Evolutionary conservation across 129 eudicot species (phyloP).

Genomic region (Dittrichia graveolens): DNA sequence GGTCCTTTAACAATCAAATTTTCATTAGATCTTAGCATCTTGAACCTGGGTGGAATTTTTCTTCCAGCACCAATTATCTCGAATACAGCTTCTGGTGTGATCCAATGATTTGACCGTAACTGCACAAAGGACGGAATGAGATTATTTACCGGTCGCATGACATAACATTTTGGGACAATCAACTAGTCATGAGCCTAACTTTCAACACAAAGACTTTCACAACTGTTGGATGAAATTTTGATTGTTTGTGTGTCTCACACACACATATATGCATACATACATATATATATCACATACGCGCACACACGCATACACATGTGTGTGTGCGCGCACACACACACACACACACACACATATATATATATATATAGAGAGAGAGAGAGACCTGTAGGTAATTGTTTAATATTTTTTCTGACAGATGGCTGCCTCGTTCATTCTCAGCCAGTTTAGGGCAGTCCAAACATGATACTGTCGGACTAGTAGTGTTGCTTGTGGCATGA

Average conservation of each 20-base stretch:
- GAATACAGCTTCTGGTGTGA: constrained; percentile 25
- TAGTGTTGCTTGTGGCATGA: constrained; percentile 1
- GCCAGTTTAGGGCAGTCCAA: constrained; percentile 20
- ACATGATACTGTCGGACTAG: constrained; percentile 19
- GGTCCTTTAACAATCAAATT: neutral
- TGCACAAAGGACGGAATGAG: neutral
- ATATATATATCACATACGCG: neutral
- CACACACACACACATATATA: neutral
- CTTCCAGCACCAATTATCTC: constrained; percentile 28
- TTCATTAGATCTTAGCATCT: neutral
- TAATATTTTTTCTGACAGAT: constrained; percentile 6
- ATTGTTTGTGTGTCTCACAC: too few species aligned
- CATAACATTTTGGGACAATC: too few species aligned
- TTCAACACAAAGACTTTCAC: too few species aligned
- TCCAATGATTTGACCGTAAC: constrained; percentile 18
- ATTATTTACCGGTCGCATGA: neutral
- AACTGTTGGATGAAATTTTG: too few species aligned
- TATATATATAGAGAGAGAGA: neutral
- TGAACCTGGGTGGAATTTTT: constrained; percentile 2
- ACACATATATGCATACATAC: neutral
- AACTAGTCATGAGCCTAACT: too few species aligned
- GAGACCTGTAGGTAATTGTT: constrained; percentile 25
- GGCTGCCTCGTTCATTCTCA: neutral
- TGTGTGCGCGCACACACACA: neutral
- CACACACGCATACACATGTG: neutral